These are phyloP conservation scores for Annulohypoxylon truncatum DNA, from an alignment of 2,329 filamentous ascomycete genomes.

Conservation along the genomic window DNA sequence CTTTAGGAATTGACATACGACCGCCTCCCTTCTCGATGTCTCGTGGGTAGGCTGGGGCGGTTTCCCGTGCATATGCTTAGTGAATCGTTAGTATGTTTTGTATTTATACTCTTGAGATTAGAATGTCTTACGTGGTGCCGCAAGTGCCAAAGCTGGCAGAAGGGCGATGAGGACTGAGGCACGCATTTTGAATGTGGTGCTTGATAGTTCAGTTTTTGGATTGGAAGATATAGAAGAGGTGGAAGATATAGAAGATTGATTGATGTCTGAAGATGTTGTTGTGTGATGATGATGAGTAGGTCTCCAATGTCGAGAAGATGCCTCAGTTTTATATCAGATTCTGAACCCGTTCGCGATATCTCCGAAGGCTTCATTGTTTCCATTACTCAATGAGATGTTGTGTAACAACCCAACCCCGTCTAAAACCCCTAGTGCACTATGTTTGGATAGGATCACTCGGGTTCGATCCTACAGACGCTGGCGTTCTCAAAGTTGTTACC, in stretches of 20 bases:
- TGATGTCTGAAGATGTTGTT: not conserved
- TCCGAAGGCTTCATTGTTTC: not conserved
- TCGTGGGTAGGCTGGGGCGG: not conserved
- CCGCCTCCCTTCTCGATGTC: not conserved
- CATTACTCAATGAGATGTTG: not conserved
- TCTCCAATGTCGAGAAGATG: not conserved
- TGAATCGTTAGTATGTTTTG: not conserved
- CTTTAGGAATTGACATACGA: no score
- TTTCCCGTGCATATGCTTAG: no score
- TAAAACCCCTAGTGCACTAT: not conserved
- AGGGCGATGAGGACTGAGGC: not conserved
- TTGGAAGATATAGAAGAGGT: not conserved
- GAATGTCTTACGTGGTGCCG: not conserved
- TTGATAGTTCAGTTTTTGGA: not conserved
- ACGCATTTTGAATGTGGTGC: not conserved
- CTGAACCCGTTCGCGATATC: not conserved
- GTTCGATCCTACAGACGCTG: not conserved
- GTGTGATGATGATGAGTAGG: not conserved
- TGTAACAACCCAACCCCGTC: not conserved
- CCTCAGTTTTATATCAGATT: not conserved
- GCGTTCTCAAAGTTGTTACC: not conserved
- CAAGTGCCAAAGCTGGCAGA: conserved; percentile 8
- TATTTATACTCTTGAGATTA: not conserved
- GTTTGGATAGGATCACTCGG: not conserved
- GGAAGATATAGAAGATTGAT: not conserved